Percentiles rank a stretch among this genome's conserved stretches.
Conservation (phyloP, 306 rosid genomes). For the Neltuma alba region DNA sequence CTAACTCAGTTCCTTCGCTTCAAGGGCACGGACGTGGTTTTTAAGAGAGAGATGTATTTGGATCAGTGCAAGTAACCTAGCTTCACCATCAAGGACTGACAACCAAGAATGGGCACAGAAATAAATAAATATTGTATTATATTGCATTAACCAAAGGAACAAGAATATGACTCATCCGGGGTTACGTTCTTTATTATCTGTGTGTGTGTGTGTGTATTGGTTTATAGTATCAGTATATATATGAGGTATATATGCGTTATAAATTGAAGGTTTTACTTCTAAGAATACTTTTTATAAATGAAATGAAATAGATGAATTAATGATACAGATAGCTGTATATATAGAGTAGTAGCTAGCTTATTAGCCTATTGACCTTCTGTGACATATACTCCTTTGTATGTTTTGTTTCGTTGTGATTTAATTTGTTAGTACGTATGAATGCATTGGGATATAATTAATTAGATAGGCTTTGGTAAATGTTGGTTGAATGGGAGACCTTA, state of each 20-base stretch:
- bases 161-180: slow-evolving; percentile 15
- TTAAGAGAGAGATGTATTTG: slow-evolving; percentile 48
- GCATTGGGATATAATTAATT: slow-evolving; percentile 1
- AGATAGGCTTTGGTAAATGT: slow-evolving; percentile 64
- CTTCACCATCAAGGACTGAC: slow-evolving; percentile 59
- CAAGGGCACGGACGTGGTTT: slow-evolving; percentile 87
- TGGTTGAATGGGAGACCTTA: slow-evolving; percentile 89
- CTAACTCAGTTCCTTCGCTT: slow-evolving; percentile 62
- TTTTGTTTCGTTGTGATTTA: background rate
- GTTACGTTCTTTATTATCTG: background rate
- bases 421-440: background rate
- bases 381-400: background rate
- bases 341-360: background rate
- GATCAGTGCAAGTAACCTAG: slow-evolving; percentile 63
- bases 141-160: slow-evolving; percentile 18
- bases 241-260: too few relatives aligned
- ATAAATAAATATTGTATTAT: slow-evolving; percentile 52
- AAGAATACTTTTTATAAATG: too few relatives aligned
- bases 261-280: too few relatives aligned
- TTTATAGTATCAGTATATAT: background rate
- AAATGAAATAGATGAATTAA: background rate
- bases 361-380: background rate
- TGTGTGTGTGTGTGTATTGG: background rate
- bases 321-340: background rate
- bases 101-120: slow-evolving; percentile 84